A percentile compares a stretch with the other conserved stretches of the same genome.
Evolutionary conservation across 805 yeast genomes (phyloP).

Genomic region (Lipomyces kockii): DNA sequence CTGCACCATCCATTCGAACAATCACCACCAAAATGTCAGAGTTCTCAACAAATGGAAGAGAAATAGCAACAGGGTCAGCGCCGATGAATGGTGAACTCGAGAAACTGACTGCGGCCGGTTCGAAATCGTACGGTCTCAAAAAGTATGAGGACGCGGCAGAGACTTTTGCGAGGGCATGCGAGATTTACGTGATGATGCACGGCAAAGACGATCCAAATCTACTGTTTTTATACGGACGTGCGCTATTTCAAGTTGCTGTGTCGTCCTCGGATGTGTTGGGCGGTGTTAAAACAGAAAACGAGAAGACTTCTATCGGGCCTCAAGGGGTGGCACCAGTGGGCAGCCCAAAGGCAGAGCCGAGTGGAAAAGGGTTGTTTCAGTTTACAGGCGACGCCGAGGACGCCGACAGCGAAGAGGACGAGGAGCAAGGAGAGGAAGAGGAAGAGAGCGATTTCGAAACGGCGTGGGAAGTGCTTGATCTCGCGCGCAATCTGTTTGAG

Average conservation of each 20-base stretch:
- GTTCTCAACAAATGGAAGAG: slow-evolving; percentile 8
- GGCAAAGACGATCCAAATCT: slow-evolving; percentile 76
- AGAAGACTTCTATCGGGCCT: slow-evolving; percentile 33
- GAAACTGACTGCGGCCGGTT: slow-evolving; percentile 62
- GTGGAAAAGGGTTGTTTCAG: slow-evolving; percentile 30
- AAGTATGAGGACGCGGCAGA: slow-evolving; percentile 72
- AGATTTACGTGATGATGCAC: slow-evolving; percentile 52
- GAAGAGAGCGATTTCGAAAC: slow-evolving; percentile 70
- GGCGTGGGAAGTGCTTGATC: slow-evolving; percentile 84
- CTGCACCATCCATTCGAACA: neutral
- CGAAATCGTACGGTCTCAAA: slow-evolving; percentile 65
- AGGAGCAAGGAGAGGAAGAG: slow-evolving; percentile 46
- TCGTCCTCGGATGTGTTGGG: slow-evolving; percentile 78
- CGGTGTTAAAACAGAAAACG: slow-evolving; percentile 43
- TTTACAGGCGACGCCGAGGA: slow-evolving; percentile 40
- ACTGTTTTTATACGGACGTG: slow-evolving; percentile 75
- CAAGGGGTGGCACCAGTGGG: slow-evolving; percentile 35
- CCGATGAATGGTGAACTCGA: slow-evolving; percentile 48
- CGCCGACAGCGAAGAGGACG: slow-evolving; percentile 41
- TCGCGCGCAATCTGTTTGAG: slow-evolving; percentile 71
- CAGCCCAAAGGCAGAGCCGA: slow-evolving; percentile 42
- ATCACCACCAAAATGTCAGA: slow-evolving; percentile 1
- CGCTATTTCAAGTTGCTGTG: slow-evolving; percentile 78
- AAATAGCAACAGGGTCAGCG: neutral
- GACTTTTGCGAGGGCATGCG: slow-evolving; percentile 75